Base-by-base conservation (phyloP, 352 stramenopile species). In the Sclerospora graminicola region DNA sequence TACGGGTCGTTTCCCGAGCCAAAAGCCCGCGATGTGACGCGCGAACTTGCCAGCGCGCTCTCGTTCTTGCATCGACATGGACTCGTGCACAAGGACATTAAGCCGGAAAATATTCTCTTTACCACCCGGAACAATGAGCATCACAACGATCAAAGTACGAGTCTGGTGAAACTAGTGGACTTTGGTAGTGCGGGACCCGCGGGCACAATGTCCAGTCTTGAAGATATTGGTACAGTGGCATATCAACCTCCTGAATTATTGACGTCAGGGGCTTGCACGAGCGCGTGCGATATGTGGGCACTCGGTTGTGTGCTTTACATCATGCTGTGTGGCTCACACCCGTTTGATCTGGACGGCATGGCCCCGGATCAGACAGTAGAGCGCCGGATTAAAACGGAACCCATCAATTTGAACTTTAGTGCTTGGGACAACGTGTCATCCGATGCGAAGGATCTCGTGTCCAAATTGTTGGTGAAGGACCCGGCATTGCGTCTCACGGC, bases 241-340 rank as follows among this genome's bases (percentile, higher is more conserved):
- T 91, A 91, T 26, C 29, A 82, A 39, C 48, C 79, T 13, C 79
- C 79, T 11, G 79, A 91, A 58, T 33, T 86, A 10, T 46, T 88
- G 8, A 54, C 61, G 2, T 62, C 52, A 5, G 68, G 67, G 2
- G 28, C 69, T 2, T 88, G 73, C 53, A 84, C 76, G 0, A 66
- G 64, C 7, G 72, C 69, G 8, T 79, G 67, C 14, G 79, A 91
- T 60, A 83, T 89, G 66, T 91, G 79, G 79, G 67, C 75, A 0
- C 55, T 97, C 7, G 91, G 91, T 21, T 89, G 93, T 31, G 95
- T 97, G 64, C 66, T 97, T 5, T 97, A 97, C 64, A 96, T 97
- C 41, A 85, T 95, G 70, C 69, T 98, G 8, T 91, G 82, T 23
- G 88, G 89, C 29, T 60, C 81, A 10, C 89, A 97, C 60, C 91